Evolutionary conservation across 306 rosid genomes (phyloP), one percentile per base, ranked within the genome.

Genomic region (Corylus heterophylla): DNA sequence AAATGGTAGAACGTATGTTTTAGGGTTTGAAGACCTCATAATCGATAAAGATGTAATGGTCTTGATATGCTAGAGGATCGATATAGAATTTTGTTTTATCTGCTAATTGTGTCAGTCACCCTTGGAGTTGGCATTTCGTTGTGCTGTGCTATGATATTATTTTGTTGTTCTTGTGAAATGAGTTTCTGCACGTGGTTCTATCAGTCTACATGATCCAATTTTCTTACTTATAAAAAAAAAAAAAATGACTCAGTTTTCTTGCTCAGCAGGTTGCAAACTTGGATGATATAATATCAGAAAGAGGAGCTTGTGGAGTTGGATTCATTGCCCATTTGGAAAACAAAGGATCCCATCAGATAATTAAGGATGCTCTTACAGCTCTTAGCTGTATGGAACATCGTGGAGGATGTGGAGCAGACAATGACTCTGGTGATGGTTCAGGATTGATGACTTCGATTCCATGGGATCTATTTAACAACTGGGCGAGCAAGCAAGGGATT

Each of bases 251-350:
- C 45, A 42, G 52, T 76, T 84, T 70, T 75, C 82, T 74, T 88
- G 80, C 61, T 85, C 80, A 39, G 48, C 87, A 92, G 98, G 97
- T 91, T 84, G 97, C 87, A 75, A 86, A 91, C 81, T 89, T 95
- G 89, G 89, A 89, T 37, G 98, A 95, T 29, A 95, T 95, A 83
- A 2, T 95, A 86, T 86, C 98, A 77, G 98, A 95, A 79, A 91
- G 98, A 88, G 98, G 98, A 76, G 98, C 97, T 44, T 95, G 98
- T 72, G 98, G 98, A 74, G 98, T 95, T 83, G 98, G 98, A 59
- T 95, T 92, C 84, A 92, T 95, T 78, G 98, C 98, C 82, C 91
- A 95, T 88, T 83, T 95, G 87, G 96, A 93, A 20, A 95, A 95
- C 82, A 95, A 85, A 82, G 91, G 66, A 69, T 95, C 98, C 12